Percentiles rank a stretch among this genome's conserved stretches.
phyloP scores from a whole-genome alignment of 2,329 filamentous ascomycete genomes.

The Aspergillus fischeri region DNA sequence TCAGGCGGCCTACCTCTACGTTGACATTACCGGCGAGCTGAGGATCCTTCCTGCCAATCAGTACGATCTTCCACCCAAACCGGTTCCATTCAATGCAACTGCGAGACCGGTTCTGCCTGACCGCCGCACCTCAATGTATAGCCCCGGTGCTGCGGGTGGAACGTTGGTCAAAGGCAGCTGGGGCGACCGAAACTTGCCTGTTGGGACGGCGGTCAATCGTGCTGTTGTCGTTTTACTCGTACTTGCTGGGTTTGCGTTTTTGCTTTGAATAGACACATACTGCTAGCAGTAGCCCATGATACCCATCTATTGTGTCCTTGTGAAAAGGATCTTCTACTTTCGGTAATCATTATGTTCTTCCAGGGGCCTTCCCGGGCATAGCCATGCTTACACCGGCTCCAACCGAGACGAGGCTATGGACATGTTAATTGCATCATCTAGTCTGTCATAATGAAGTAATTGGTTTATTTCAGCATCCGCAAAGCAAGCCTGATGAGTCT shows the following conservation, averaged over 20 bases:
- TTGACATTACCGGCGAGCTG: background rate
- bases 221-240: background rate
- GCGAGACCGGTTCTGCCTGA: background rate
- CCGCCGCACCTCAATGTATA: background rate
- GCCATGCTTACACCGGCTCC: no score
- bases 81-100: background rate
- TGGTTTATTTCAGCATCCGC: no score
- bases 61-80: background rate
- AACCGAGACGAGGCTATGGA: no score
- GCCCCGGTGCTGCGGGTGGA: background rate
- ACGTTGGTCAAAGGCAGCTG: background rate
- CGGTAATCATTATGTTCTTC: no score
- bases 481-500: no score
- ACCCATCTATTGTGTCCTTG: background rate
- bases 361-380: no score
- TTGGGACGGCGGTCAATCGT: background rate
- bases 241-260: background rate
- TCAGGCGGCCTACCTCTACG: constrained; percentile 4
- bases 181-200: background rate
- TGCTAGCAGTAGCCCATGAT: background rate
- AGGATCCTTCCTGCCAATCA: background rate
- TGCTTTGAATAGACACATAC: background rate
- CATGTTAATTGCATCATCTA: no score
- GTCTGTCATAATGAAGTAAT: no score
- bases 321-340: no score